These are phyloP conservation scores for Posidonia oceanica DNA, from an alignment of 116 monocot species.

Conservation along the genomic window DNA sequence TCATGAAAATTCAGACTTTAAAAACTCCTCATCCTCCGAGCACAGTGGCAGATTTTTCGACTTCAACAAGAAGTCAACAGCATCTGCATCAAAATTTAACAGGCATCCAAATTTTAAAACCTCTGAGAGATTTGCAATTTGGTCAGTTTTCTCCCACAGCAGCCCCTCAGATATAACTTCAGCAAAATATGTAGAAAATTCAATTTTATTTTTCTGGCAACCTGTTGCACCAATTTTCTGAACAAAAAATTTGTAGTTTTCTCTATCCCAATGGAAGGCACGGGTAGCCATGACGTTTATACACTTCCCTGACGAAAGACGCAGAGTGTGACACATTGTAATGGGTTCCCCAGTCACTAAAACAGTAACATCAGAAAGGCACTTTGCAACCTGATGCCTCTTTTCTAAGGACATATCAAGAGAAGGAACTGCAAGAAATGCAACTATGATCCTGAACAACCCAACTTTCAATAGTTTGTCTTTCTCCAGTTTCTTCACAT, in stretches of 20 bases:
- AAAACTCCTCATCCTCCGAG: conserved; percentile 28
- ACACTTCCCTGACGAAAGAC: conserved; percentile 12
- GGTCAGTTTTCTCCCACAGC: conserved; percentile 34
- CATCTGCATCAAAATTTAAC: conserved; percentile 35
- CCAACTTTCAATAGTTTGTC: conserved; percentile 16
- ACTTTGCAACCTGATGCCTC: background rate
- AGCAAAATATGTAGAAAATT: conserved; percentile 36
- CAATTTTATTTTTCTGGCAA: conserved; percentile 16
- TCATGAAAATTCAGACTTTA: background rate
- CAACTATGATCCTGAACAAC: conserved; percentile 18
- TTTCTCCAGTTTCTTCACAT: background rate
- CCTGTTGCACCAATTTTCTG: conserved; percentile 10
- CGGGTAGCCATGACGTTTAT: conserved; percentile 11
- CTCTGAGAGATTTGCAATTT: conserved; percentile 24
- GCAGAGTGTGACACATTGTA: conserved; percentile 14
- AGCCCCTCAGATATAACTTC: conserved; percentile 36
- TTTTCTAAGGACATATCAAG: conserved; percentile 9
- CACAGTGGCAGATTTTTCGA: conserved; percentile 38
- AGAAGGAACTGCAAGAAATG: conserved; percentile 21
- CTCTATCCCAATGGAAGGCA: conserved; percentile 38
- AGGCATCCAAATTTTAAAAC: conserved; percentile 35
- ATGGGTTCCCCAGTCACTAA: too few relatives aligned
- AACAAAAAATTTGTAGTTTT: conserved; percentile 15
- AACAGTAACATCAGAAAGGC: conserved; percentile 15
- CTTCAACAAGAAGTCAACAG: conserved; percentile 35